Evolutionary conservation across 2,329 filamentous ascomycete species (phyloP), one percentile per base, ranked within the genome.

Genomic region (Chalaropsis ovoidea): DNA sequence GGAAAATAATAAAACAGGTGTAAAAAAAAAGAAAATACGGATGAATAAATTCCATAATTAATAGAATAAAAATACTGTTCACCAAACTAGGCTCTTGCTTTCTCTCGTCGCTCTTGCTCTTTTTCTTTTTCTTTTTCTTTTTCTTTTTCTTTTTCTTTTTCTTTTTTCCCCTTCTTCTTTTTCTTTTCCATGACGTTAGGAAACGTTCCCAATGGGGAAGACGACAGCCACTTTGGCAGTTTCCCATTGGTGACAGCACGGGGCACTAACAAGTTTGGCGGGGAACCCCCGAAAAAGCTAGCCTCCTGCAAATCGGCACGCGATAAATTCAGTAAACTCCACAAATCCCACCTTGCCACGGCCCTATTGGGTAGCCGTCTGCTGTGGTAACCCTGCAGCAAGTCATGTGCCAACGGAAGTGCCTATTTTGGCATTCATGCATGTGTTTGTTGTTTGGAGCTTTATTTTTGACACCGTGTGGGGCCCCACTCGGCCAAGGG

Each of bases 361-460:
- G 35, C 35, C 35, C 35, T 5, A 56, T 56, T 56, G 27, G 27
- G 52, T 15, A 15, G 5, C 17, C 3, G 8, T 39, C 8, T 35
- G 31, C 17, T 22, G 24, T n/a, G 15, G 52, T 15, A 56, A 56
- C 52, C 52, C 27, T 56, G 27, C 17, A 35, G 27, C 24, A 56
- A 24, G 52, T 56, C 52, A 56, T 56, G 27, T 35, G 52, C 27
- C 52, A 56, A 56, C 52, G 52, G 52, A 56, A 35, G 24, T 56
- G 52, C 52, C 52, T 56, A 56, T 56, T 56, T 56, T 56, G 52
- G 52, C 27, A 35, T 56, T 56, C 27, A 56, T 56, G 52, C 52
- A n/a, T 17, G 52, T 56, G 52, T 19, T 56, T 31, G 27, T 35
- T 56, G 52, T 56, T 56, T 56, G 5, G 52, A 56, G 19, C 52